Evolutionary conservation across 306 rosid genomes (phyloP), one percentile per base, ranked within the genome.

Genomic region (Lablab purpureus): DNA sequence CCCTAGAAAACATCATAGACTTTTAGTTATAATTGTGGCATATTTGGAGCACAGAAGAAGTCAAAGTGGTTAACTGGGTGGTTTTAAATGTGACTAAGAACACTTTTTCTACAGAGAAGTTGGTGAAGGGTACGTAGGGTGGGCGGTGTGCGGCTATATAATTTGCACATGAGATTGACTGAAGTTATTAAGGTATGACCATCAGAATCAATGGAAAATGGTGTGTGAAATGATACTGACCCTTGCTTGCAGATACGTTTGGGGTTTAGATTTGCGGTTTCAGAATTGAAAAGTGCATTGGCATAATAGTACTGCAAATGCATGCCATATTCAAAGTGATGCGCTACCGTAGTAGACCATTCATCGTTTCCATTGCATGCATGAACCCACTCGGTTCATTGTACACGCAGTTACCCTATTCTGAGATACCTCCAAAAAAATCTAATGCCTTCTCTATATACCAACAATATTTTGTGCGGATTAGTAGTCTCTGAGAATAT

Each of bases 361-460:
- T 62, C 54, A 23, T 49, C 34, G n/a, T 32, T 75, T 30, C 1
- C 6, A 52, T 55, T 66, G 65, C 49, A 10, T 43, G 15, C 67
- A 64, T 70, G 78, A 63, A 71, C 75, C 82, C 47, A 46, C 59
- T 0, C 2, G 76, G 76, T 83, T 83, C 80, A 83, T 64, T 78
- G 83, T 43, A 78, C 27, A 3, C 27, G 55, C 41, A 71, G 70
- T 37, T 71, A 37, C 27, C 73, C 21, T 68, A 50, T 19, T 69
- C 65, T 51, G 15, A 69, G 64, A 30, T 71, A 64, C 79, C 75
- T 55, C 55, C 27, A 23, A 67, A 36, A 67, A 36, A 46, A 30
- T 59, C 21, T 23, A 15, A 67, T 67, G 28, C 0, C 7, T 18
- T 22, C 18, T 59, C 12, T 7, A 5, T 50, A 19, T 52, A 32